Conservation (phyloP, 2,329 filamentous ascomycete genomes). For the Ceratocystis huliohia region DNA sequence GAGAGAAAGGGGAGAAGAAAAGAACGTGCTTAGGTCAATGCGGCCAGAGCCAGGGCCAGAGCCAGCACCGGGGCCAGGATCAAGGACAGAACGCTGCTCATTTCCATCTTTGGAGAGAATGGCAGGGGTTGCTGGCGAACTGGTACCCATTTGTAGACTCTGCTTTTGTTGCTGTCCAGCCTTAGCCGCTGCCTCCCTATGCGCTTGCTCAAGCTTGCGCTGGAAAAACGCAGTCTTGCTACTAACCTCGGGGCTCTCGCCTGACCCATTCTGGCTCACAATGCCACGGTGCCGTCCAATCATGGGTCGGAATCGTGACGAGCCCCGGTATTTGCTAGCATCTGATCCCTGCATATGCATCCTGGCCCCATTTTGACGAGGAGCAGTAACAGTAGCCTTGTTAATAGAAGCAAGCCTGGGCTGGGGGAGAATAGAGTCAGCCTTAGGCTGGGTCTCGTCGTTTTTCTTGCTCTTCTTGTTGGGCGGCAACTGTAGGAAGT, state of each 20-base stretch:
- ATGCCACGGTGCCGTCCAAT: constrained; percentile 14
- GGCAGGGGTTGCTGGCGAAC: constrained; percentile 8
- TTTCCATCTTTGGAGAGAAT: constrained; percentile 5
- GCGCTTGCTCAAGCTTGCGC: constrained; percentile 14
- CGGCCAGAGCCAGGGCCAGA: constrained; percentile 22
- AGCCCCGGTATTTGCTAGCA: constrained; percentile 12
- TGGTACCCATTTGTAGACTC: background rate
- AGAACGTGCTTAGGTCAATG: constrained; percentile 43
- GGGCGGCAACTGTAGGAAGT: constrained; percentile 25
- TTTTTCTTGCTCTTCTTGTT: constrained; percentile 20
- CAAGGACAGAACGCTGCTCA: background rate
- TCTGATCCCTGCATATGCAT: constrained; percentile 12
- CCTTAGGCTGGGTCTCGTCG: background rate
- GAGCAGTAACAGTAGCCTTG: background rate
- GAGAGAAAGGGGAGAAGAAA: constrained; percentile 41
- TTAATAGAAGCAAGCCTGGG: background rate
- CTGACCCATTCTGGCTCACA: constrained; percentile 14
- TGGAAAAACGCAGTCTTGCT: constrained; percentile 20
- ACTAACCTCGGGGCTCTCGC: constrained; percentile 10
- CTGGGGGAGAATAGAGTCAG: background rate
- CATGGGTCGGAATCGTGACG: constrained; percentile 7
- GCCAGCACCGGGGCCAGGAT: background rate
- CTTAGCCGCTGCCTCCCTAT: background rate
- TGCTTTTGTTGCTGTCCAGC: background rate
- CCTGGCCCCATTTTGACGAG: constrained; percentile 13